Evolutionary conservation across 495 filamentous ascomycete genomes (phyloP).

Genomic region (Neurospora sp.): DNA sequence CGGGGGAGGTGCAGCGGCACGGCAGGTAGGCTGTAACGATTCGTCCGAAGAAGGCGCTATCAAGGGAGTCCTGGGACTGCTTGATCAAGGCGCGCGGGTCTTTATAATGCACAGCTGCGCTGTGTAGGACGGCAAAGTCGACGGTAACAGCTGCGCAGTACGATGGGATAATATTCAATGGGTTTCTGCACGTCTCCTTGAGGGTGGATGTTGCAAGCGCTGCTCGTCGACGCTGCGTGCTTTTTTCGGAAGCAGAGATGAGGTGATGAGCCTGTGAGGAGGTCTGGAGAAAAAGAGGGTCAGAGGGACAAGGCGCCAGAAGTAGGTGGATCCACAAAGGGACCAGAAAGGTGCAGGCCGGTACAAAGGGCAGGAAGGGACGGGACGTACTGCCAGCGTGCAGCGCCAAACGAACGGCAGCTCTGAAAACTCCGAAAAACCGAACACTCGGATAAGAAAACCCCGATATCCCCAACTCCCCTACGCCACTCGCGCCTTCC

Average conservation of each 20-base stretch:
- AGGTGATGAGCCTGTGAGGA: not conserved
- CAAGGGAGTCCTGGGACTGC: not conserved
- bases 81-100: not conserved
- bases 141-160: not conserved
- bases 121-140: no score
- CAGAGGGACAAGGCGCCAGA: not conserved
- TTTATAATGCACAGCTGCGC: not conserved
- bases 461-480: no score
- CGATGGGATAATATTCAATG: no score
- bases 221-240: not conserved
- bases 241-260: not conserved
- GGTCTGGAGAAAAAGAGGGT: no score
- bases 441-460: no score
- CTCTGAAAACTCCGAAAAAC: no score
- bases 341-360: not conserved
- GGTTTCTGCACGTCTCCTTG: not conserved
- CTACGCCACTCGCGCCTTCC: not conserved
- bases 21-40: not conserved
- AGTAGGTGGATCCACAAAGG: not conserved
- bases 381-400: not conserved
- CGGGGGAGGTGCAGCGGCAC: not conserved
- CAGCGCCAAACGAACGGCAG: not conserved
- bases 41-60: no score
- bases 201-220: not conserved
- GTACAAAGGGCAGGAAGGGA: no score